A percentile compares a stretch with the other conserved stretches of the same genome.
Conservation (phyloP, 176 grass and related monocot genomes). For the Raddia distichophylla region DNA sequence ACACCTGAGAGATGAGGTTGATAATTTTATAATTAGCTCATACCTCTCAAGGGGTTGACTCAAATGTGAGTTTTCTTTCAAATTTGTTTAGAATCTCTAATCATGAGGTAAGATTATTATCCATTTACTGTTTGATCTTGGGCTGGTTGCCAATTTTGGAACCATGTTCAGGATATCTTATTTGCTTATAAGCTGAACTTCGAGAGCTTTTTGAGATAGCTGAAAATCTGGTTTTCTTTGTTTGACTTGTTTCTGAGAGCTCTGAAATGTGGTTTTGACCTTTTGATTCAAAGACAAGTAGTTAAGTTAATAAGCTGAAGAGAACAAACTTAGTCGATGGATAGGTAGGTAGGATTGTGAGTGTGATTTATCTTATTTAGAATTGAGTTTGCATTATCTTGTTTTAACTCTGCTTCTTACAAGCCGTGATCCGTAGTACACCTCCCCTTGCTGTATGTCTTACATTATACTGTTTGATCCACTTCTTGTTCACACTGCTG, state of each 20-base stretch:
- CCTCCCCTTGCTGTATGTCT: background rate
- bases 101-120: background rate
- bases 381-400: background rate
- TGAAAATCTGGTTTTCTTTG: no score
- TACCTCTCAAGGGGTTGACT: background rate
- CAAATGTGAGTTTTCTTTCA: background rate
- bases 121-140: background rate
- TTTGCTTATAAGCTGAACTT: no score
- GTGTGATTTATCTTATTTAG: no score
- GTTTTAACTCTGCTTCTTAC: background rate
- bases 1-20: background rate
- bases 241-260: no score
- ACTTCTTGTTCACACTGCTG: background rate
- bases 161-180: background rate
- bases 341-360: background rate
- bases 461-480: background rate
- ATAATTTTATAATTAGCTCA: slow-evolving; percentile 2
- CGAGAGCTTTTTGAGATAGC: no score
- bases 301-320: no score
- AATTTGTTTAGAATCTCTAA: background rate
- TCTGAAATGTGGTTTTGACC: no score
- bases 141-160: background rate
- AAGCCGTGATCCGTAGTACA: background rate
- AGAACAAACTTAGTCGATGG: background rate
- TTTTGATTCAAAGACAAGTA: no score